Evolutionary conservation across 345 rosid genomes (phyloP).

Genomic region (Brassica rapa): DNA sequence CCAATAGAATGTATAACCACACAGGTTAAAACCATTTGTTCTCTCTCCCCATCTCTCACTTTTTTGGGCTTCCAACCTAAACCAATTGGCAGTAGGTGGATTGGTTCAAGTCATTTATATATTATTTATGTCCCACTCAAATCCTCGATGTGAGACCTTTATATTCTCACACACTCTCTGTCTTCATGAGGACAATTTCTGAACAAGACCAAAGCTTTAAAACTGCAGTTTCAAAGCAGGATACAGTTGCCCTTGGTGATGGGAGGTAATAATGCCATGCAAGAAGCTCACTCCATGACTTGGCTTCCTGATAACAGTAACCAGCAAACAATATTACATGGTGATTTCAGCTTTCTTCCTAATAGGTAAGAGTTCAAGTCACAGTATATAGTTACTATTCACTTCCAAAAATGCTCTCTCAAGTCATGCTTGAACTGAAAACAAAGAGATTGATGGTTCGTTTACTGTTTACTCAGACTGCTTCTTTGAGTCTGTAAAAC

Average conservation of each 20-base stretch:
- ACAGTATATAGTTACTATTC: neutral
- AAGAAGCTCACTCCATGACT: slow-evolving; percentile 56
- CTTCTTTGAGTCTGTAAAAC: slow-evolving; percentile 53
- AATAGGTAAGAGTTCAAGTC: slow-evolving; percentile 48
- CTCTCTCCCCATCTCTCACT: neutral
- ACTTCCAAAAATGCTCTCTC: neutral
- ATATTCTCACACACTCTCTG: neutral
- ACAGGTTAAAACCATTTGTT: slow-evolving; percentile 50
- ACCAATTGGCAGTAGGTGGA: too few relatives aligned
- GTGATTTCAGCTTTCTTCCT: slow-evolving; percentile 51
- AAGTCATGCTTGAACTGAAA: slow-evolving; percentile 5
- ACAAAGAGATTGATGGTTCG: slow-evolving; percentile 62
- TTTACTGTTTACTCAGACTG: slow-evolving; percentile 52
- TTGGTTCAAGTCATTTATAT: too few relatives aligned
- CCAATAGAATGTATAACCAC: slow-evolving; percentile 25
- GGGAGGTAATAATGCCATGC: slow-evolving; percentile 49
- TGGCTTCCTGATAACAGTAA: slow-evolving; percentile 71
- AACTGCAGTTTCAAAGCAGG: slow-evolving; percentile 57
- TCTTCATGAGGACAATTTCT: neutral
- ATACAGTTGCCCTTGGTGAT: slow-evolving; percentile 56
- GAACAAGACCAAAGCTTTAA: slow-evolving; percentile 17
- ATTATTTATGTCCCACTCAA: too few relatives aligned
- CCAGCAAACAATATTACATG: slow-evolving; percentile 54
- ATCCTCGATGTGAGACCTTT: too few relatives aligned
- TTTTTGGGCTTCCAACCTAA: too few relatives aligned